Conservation (phyloP, 2,329 filamentous ascomycete species). For the Ophiostoma sp. region DNA sequence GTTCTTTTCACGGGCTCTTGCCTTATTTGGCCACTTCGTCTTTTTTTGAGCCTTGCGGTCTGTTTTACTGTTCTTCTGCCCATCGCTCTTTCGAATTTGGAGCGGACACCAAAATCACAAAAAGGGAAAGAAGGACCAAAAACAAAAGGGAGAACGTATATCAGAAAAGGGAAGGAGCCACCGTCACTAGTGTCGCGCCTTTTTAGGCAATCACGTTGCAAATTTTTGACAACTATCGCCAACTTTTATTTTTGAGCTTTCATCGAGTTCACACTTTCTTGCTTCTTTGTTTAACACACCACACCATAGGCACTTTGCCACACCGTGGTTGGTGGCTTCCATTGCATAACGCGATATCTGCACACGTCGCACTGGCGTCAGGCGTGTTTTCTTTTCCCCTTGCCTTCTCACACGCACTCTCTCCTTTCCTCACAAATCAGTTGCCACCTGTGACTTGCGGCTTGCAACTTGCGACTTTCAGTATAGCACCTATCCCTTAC, state of each 20-base stretch:
- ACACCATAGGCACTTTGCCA: conserved; percentile 3
- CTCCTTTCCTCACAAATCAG: neutral
- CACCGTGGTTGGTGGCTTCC: conserved; percentile 11
- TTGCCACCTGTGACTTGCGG: neutral
- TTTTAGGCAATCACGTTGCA: neutral
- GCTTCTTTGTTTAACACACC: neutral
- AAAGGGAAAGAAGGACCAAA: neutral
- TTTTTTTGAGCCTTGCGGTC: neutral
- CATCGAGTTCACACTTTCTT: neutral
- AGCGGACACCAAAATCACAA: neutral
- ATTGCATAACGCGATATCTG: conserved; percentile 1
- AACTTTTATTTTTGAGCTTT: neutral
- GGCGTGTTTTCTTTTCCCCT: neutral
- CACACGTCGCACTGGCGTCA: neutral
- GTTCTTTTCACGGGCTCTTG: neutral
- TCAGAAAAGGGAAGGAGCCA: conserved; percentile 4
- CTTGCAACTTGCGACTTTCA: neutral
- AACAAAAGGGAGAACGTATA: neutral
- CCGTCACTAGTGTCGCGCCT: conserved; percentile 4
- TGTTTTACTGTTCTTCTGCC: neutral
- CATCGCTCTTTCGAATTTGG: neutral
- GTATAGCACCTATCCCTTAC: neutral
- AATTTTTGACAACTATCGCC: neutral
- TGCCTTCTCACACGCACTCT: neutral
- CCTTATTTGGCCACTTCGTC: neutral